Evolutionary conservation across 176 grass and related monocot species (phyloP).

Genomic region (maize (Zea mays)): DNA sequence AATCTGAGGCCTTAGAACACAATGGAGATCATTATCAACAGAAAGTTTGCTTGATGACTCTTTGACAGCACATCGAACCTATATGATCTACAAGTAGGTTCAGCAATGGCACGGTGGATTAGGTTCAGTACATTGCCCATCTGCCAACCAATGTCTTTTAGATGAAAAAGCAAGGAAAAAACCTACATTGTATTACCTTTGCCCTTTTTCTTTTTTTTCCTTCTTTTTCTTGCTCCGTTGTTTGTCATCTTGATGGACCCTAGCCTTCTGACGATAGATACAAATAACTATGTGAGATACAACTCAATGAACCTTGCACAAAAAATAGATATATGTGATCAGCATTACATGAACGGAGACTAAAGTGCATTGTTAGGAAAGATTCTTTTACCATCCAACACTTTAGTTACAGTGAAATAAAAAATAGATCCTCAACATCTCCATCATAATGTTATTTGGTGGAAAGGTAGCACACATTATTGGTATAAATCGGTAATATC

Average conservation of each 20-base stretch:
- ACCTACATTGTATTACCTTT: constrained; percentile 37
- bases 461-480: too few relatives aligned
- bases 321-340: constrained; percentile 1
- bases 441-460: too few relatives aligned
- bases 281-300: constrained; percentile 29
- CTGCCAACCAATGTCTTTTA: background rate
- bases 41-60: background rate
- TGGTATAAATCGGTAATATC: too few relatives aligned
- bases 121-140: background rate
- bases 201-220: constrained; percentile 59
- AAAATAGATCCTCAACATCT: too few relatives aligned
- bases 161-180: background rate
- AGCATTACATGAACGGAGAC: too few relatives aligned
- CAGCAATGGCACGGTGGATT: background rate
- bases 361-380: too few relatives aligned
- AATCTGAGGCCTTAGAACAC: background rate
- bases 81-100: constrained; percentile 7
- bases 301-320: constrained; percentile 1
- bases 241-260: constrained; percentile 36
- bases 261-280: constrained; percentile 42
- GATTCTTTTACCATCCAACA: too few relatives aligned
- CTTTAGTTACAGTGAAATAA: too few relatives aligned
- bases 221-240: constrained; percentile 54
- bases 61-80: background rate
- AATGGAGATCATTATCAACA: background rate